A percentile compares a stretch with the other conserved stretches of the same genome.
These are phyloP conservation scores for Lentinula novae-zelandiae DNA, from an alignment of 1,284 basidiomycete genomes.

Conservation along the genomic window DNA sequence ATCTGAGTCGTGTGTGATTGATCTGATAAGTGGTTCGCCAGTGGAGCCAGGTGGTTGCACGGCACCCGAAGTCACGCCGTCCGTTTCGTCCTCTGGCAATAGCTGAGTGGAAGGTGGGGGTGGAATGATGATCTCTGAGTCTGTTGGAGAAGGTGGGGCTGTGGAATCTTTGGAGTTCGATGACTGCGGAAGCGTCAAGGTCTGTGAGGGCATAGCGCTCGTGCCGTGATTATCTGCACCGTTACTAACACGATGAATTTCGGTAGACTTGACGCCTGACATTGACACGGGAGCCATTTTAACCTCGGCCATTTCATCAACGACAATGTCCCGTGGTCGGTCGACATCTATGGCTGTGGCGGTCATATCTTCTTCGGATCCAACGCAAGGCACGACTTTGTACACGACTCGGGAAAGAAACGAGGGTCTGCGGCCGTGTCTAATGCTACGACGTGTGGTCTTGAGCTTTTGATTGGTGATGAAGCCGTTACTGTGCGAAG, in stretches of 20 bases:
- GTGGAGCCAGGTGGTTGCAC: constrained; percentile 55
- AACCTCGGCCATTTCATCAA: constrained; percentile 4
- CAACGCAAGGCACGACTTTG: constrained; percentile 28
- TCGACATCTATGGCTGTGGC: background rate
- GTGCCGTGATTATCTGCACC: background rate
- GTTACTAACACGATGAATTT: background rate
- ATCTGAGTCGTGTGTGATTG: constrained; percentile 26
- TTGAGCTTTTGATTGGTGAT: constrained; percentile 23
- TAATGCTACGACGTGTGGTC: constrained; percentile 8
- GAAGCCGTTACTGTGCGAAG: constrained; percentile 19
- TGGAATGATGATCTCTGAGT: constrained; percentile 44
- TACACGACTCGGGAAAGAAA: constrained; percentile 26
- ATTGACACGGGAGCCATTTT: background rate
- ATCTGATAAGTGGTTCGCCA: constrained; percentile 19
- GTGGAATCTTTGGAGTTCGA: constrained; percentile 5
- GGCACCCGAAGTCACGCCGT: constrained; percentile 51
- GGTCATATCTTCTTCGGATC: constrained; percentile 13
- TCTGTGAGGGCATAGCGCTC: background rate
- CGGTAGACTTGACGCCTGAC: background rate
- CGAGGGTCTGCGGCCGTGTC: constrained; percentile 22
- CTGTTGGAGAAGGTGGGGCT: constrained; percentile 20
- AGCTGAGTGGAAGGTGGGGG: constrained; percentile 49
- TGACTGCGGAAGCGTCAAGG: background rate
- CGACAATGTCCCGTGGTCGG: background rate
- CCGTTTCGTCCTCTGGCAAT: constrained; percentile 49